A percentile compares a stretch with the other conserved stretches of the same genome.
phyloP scores from a whole-genome alignment of 2,329 filamentous ascomycete genomes.

The Exophiala xenobiotica region DNA sequence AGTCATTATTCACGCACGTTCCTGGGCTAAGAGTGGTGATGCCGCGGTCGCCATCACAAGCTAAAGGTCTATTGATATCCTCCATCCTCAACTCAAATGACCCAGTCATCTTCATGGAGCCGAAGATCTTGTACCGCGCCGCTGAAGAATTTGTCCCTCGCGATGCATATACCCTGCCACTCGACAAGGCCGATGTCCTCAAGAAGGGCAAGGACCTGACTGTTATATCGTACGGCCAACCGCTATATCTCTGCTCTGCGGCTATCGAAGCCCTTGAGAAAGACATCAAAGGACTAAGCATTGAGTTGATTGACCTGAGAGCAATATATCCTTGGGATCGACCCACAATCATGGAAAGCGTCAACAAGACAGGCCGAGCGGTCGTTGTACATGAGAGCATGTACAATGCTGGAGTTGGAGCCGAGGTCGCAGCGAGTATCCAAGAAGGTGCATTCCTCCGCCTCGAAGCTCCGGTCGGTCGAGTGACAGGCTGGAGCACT shows the following conservation, averaged over 20 bases:
- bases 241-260: constrained; percentile 76
- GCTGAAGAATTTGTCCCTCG: constrained; percentile 88
- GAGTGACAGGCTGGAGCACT: constrained; percentile 87
- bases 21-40: constrained; percentile 83
- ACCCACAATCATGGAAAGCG: constrained; percentile 74
- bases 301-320: constrained; percentile 83
- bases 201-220: constrained; percentile 80
- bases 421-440: constrained; percentile 83
- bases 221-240: constrained; percentile 84
- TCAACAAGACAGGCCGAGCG: constrained; percentile 80
- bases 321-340: constrained; percentile 93
- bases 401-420: constrained; percentile 84
- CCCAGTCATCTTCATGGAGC: constrained; percentile 90
- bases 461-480: constrained; percentile 79
- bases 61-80: constrained; percentile 79
- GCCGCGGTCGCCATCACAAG: constrained; percentile 80
- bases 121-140: constrained; percentile 87
- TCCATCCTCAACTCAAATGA: constrained; percentile 75
- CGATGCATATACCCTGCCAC: constrained; percentile 74
- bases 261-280: constrained; percentile 77
- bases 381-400: constrained; percentile 91
- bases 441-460: constrained; percentile 83
- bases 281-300: constrained; percentile 65
- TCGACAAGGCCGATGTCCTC: constrained; percentile 81
- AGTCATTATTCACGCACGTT: constrained; percentile 83